Conservation (phyloP, 257 asterid species). For the Scutellaria barbata region DNA sequence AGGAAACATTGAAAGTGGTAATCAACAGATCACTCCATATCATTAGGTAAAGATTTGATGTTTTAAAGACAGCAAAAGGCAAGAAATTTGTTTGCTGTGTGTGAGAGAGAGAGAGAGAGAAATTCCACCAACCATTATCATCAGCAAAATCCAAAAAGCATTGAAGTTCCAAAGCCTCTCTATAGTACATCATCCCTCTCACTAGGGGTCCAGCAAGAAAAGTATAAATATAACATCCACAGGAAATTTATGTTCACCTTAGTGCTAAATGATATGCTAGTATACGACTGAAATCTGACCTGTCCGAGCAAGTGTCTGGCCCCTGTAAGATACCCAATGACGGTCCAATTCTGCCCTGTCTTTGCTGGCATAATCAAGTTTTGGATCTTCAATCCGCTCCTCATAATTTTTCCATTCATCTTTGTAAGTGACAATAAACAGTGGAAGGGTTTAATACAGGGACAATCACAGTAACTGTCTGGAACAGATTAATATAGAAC, state of each 20-base stretch:
- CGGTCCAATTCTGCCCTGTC: slow-evolving; percentile 69
- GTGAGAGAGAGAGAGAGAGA: slow-evolving; percentile 6
- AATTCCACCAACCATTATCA: slow-evolving; percentile 65
- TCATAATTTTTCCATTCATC: slow-evolving; percentile 91
- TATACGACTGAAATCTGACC: slow-evolving; percentile 49
- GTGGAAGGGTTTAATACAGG: slow-evolving; percentile 31
- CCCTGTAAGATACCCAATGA: slow-evolving; percentile 95
- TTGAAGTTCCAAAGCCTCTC: slow-evolving; percentile 90
- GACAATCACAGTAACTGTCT: slow-evolving; percentile 19
- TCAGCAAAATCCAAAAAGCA: slow-evolving; percentile 92
- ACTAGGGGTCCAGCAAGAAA: slow-evolving; percentile 51
- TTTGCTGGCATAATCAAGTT: slow-evolving; percentile 42
- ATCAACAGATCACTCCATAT: slow-evolving; percentile 20
- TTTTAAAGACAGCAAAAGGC: slow-evolving; percentile 19
- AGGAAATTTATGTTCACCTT: slow-evolving; percentile 20
- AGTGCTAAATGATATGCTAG: slow-evolving; percentile 18
- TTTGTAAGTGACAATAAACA: slow-evolving; percentile 35
- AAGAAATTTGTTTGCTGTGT: slow-evolving; percentile 5
- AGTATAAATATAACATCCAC: slow-evolving; percentile 11
- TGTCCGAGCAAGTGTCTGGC: slow-evolving; percentile 98
- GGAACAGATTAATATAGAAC: slow-evolving; percentile 35
- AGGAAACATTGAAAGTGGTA: slow-evolving; percentile 4
- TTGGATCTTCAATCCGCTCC: slow-evolving; percentile 70
- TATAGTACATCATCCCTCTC: slow-evolving; percentile 98
- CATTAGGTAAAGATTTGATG: neutral